Evolutionary conservation across 1,284 basidiomycete genomes (phyloP).

Genomic region (Moesziomyces sp.): DNA sequence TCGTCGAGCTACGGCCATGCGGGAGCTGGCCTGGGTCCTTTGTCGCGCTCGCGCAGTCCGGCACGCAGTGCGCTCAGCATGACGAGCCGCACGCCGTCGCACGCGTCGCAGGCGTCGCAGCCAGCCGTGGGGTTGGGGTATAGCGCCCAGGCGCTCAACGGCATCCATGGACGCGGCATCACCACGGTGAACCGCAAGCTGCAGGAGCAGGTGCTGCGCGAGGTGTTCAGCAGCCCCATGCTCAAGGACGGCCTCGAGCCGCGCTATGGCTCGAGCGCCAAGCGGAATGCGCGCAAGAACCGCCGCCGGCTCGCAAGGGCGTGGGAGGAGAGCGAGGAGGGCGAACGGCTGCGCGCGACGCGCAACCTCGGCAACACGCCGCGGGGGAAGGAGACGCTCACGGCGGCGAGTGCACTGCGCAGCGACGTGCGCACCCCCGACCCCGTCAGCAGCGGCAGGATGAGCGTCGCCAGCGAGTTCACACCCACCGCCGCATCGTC

Average conservation of each 20-base stretch:
- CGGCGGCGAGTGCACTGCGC: slow-evolving; percentile 5
- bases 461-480: slow-evolving; percentile 43
- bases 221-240: slow-evolving; percentile 62
- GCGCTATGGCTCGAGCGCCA: slow-evolving; percentile 44
- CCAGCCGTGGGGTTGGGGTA: slow-evolving; percentile 2
- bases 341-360: slow-evolving; percentile 39
- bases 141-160: slow-evolving; percentile 16
- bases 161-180: slow-evolving; percentile 60
- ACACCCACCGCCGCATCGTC: slow-evolving; percentile 31
- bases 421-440: slow-evolving; percentile 30
- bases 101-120: slow-evolving; percentile 34
- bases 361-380: slow-evolving; percentile 28
- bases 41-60: slow-evolving; percentile 37
- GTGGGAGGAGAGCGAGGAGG: slow-evolving; percentile 62
- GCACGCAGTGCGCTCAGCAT: slow-evolving; percentile 27
- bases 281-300: slow-evolving; percentile 50
- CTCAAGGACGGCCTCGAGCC: slow-evolving; percentile 45
- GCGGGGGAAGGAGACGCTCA: slow-evolving; percentile 9
- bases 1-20: slow-evolving; percentile 28
- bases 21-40: slow-evolving; percentile 8
- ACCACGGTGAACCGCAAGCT: slow-evolving; percentile 65
- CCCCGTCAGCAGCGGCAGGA: slow-evolving; percentile 32
- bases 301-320: slow-evolving; percentile 56
- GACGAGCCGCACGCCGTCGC: slow-evolving; percentile 38
- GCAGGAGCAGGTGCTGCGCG: slow-evolving; percentile 65